These are phyloP conservation scores for Metschnikowia reukaufii DNA, from an alignment of 805 yeast genomes.

Conservation along the genomic window DNA sequence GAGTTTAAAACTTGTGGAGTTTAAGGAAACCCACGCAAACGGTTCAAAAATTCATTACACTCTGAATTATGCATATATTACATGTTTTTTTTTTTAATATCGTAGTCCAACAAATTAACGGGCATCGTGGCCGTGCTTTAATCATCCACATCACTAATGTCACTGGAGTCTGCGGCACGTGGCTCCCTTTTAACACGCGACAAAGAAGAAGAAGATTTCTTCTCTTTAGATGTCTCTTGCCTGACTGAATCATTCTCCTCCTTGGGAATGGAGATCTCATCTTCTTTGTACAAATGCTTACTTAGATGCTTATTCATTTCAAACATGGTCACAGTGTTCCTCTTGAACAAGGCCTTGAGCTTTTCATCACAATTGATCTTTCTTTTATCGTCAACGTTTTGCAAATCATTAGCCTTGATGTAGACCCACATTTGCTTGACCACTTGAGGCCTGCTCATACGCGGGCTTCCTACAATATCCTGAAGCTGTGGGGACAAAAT, in stretches of 20 bases:
- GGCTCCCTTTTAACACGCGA: background rate
- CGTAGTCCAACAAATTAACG: no score
- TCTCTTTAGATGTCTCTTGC: background rate
- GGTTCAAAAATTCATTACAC: no score
- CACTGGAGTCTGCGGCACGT: background rate
- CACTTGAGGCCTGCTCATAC: constrained; percentile 64
- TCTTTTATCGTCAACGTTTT: constrained; percentile 65
- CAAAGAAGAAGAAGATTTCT: background rate
- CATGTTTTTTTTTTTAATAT: no score
- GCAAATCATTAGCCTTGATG: constrained; percentile 60
- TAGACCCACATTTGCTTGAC: constrained; percentile 71
- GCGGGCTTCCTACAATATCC: constrained; percentile 42
- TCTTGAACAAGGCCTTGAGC: constrained; percentile 59
- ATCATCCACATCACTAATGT: constrained; percentile 15
- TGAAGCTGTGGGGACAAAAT: constrained; percentile 52
- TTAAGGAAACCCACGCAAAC: no score
- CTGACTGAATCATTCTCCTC: background rate
- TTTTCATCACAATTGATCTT: constrained; percentile 63
- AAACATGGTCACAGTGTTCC: constrained; percentile 54
- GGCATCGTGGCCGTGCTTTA: background rate
- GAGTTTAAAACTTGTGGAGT: no score
- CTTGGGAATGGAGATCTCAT: constrained; percentile 7
- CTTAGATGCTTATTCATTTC: constrained; percentile 56
- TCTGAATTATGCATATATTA: no score
- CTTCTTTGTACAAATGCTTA: constrained; percentile 42